These are phyloP conservation scores for Chlamydomonas applanata DNA, from an alignment of 139 green algal genomes.

Conservation along the genomic window DNA sequence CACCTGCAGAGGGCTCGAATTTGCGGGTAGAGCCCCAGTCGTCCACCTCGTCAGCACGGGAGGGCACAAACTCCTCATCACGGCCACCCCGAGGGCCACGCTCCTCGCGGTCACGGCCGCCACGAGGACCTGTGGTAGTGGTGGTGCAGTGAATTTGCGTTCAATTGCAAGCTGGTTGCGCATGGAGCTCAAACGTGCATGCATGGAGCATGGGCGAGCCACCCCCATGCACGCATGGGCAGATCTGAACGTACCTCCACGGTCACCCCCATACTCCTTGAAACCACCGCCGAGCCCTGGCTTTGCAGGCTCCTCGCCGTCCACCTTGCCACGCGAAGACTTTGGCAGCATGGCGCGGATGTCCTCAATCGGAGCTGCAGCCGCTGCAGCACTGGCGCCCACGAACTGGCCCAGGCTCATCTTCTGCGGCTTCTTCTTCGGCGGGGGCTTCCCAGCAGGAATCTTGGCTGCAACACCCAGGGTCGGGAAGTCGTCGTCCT, in stretches of 20 bases:
- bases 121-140: no score
- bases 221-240: no score
- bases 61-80: constrained; percentile 52
- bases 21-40: constrained; percentile 77
- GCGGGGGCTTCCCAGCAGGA: not conserved
- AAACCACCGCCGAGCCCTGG: constrained; percentile 71
- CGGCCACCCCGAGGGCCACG: constrained; percentile 19
- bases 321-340: constrained; percentile 10
- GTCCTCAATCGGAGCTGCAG: not conserved
- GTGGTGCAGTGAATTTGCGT: no score
- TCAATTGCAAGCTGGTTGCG: constrained; percentile 4
- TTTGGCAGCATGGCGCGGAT: constrained; percentile 4
- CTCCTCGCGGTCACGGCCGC: constrained; percentile 14
- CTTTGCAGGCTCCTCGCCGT: constrained; percentile 11
- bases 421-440: constrained; percentile 2
- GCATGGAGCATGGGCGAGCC: not conserved
- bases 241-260: constrained; percentile 16
- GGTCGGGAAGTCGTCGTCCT: not conserved
- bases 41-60: constrained; percentile 67
- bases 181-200: not conserved
- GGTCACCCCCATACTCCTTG: constrained; percentile 67
- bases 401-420: not conserved
- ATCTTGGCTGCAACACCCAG: not conserved
- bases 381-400: not conserved
- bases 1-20: constrained; percentile 50